phyloP scores from a whole-genome alignment of 768 basidiomycete genomes.

The Leccinum arenicola region DNA sequence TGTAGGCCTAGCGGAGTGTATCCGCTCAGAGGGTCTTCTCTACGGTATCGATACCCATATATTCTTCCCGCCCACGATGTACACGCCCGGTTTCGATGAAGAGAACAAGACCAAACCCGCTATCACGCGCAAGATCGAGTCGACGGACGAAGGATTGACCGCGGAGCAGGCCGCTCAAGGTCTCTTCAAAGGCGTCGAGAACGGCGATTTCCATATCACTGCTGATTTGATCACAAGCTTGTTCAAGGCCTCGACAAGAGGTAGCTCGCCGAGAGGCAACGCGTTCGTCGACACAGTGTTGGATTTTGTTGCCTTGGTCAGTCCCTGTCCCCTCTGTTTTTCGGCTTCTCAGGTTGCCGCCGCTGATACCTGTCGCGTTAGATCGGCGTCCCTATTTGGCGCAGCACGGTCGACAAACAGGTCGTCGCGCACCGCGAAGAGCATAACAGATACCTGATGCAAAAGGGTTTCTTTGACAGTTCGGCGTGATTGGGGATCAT shows the following conservation, averaged over 20 bases:
- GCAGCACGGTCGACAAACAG: slow-evolving; percentile 46
- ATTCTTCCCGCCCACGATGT: slow-evolving; percentile 82
- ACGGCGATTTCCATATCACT: slow-evolving; percentile 71
- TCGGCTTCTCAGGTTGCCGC: not conserved
- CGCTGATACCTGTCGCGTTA: slow-evolving; percentile 18
- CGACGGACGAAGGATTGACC: slow-evolving; percentile 58
- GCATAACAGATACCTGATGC: slow-evolving; percentile 43
- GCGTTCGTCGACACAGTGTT: slow-evolving; percentile 48
- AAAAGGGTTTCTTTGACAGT: slow-evolving; percentile 41
- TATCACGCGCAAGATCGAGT: slow-evolving; percentile 75
- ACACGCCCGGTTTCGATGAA: slow-evolving; percentile 67
- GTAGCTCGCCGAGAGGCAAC: slow-evolving; percentile 59
- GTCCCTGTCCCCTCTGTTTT: slow-evolving; percentile 17
- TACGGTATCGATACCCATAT: slow-evolving; percentile 79
- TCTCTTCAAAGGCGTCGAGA: slow-evolving; percentile 67
- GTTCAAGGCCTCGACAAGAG: slow-evolving; percentile 63
- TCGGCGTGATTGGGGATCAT: slow-evolving; percentile 2
- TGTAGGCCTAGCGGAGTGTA: slow-evolving; percentile 76
- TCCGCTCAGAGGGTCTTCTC: slow-evolving; percentile 75
- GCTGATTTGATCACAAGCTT: slow-evolving; percentile 64
- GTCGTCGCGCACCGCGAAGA: slow-evolving; percentile 45
- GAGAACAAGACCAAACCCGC: slow-evolving; percentile 79
- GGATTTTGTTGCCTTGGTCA: slow-evolving; percentile 45
- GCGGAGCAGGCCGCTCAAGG: slow-evolving; percentile 60
- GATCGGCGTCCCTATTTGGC: slow-evolving; percentile 54